Percentiles rank a stretch among this genome's conserved stretches.
Evolutionary conservation across 306 rosid genomes (phyloP).

Genomic region (Rosa chinensis): DNA sequence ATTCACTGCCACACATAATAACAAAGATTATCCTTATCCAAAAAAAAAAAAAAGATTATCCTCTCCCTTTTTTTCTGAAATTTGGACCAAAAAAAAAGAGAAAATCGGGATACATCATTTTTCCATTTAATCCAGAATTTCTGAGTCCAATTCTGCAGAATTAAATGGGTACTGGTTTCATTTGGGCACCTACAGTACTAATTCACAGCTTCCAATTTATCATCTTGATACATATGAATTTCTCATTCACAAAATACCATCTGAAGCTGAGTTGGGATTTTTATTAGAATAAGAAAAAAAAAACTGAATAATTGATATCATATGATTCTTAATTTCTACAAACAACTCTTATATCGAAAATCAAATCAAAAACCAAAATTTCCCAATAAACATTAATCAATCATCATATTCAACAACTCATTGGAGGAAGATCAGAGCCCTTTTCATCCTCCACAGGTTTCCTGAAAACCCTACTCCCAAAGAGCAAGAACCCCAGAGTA

Average conservation of each 20-base stretch:
- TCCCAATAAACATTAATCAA: not conserved
- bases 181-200: not conserved
- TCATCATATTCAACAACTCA: constrained; percentile 39
- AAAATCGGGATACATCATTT: too few species aligned
- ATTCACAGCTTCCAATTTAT: not conserved
- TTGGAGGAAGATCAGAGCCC: constrained; percentile 52
- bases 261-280: too few species aligned
- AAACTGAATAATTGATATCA: too few species aligned
- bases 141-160: not conserved
- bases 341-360: not conserved
- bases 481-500: constrained; percentile 57
- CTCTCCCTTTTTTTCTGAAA: too few species aligned
- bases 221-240: not conserved
- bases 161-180: not conserved
- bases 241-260: not conserved
- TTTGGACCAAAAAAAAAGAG: too few species aligned
- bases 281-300: too few species aligned
- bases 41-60: too few species aligned
- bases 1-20: too few species aligned
- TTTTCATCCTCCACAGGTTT: constrained; percentile 14
- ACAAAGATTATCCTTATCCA: too few species aligned
- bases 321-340: not conserved
- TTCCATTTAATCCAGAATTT: not conserved
- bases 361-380: not conserved
- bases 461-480: constrained; percentile 47